Evolutionary conservation across 345 rosid species (phyloP), one percentile per base, ranked within the genome.

Genomic region (Citrus trifoliata): DNA sequence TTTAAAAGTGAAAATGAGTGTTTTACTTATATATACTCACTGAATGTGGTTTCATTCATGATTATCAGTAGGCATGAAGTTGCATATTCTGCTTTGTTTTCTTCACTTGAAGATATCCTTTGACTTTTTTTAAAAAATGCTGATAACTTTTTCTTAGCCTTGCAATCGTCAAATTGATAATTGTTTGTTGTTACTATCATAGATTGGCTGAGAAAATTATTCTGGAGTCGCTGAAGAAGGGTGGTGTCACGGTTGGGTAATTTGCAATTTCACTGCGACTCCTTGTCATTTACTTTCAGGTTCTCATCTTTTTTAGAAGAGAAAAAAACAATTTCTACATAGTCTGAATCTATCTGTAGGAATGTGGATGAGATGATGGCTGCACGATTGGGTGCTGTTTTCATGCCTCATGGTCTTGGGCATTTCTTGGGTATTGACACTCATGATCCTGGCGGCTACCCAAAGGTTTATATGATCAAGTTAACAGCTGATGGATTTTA

Each of bases 321-420:
- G 22, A 59, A 40, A 10, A 78, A 79, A 71, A n/a, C 6, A 51
- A 70, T 51, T 22, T 60, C 32, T 40, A 37, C 19, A 68, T 59
- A 16, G 35, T 74, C 75, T 9, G 58, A 21, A 38, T 79, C 75
- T 79, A 58, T 55, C 74, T 79, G 76, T 77, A 95, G 98, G 67
- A 82, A 91, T 83, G 87, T 92, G 28, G 90, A 87, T 18, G 93
- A 92, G 75, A 95, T 95, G 99, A 89, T 95, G 97, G 71, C 76
- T 76, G 93, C 88, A 73, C 88, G 90, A 40, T 61, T 93, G 64
- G 99, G 97, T 59, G 97, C 99, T 79, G 89, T 88, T 32, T 95
- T 93, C 89, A 93, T 95, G 98, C 95, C 98, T 79, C 98, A 93
- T 87, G 98, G 98, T 76, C 87, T 93, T 79, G 98, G 98, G 76